These are phyloP conservation scores for Physaria fendleri DNA, from an alignment of 345 rosid genomes.

Conservation along the genomic window DNA sequence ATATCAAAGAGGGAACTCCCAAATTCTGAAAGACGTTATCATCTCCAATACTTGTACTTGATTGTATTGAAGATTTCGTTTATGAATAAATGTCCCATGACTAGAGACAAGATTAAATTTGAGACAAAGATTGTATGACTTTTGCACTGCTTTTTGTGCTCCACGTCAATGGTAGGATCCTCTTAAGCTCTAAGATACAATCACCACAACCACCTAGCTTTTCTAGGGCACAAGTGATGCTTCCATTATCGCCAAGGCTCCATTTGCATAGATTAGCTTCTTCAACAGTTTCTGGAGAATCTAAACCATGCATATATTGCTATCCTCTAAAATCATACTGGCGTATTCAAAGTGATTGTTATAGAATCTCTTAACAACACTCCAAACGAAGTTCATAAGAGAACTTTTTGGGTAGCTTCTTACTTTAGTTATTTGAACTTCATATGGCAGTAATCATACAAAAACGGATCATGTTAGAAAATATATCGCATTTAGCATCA, in stretches of 20 bases:
- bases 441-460: conserved; percentile 28
- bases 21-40: conserved; percentile 40
- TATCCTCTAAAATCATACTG: conserved; percentile 44
- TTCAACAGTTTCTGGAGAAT: conserved; percentile 32
- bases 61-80: conserved; percentile 50
- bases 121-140: conserved; percentile 53
- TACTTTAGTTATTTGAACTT: conserved; percentile 36
- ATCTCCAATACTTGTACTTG: conserved; percentile 52
- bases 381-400: conserved; percentile 68
- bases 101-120: conserved; percentile 46
- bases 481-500: neutral
- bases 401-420: conserved; percentile 69
- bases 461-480: conserved; percentile 14
- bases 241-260: conserved; percentile 46
- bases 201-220: conserved; percentile 78
- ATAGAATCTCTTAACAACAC: conserved; percentile 77
- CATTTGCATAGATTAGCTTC: conserved; percentile 31
- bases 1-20: conserved; percentile 45
- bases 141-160: conserved; percentile 9
- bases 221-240: conserved; percentile 55
- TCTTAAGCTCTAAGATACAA: conserved; percentile 53
- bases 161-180: conserved; percentile 46
- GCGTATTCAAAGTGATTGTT: conserved; percentile 34
- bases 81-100: conserved; percentile 38
- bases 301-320: conserved; percentile 70